Evolutionary conservation across 441 rosid genomes (phyloP).

Genomic region (Cnidoscolus chayamansa): DNA sequence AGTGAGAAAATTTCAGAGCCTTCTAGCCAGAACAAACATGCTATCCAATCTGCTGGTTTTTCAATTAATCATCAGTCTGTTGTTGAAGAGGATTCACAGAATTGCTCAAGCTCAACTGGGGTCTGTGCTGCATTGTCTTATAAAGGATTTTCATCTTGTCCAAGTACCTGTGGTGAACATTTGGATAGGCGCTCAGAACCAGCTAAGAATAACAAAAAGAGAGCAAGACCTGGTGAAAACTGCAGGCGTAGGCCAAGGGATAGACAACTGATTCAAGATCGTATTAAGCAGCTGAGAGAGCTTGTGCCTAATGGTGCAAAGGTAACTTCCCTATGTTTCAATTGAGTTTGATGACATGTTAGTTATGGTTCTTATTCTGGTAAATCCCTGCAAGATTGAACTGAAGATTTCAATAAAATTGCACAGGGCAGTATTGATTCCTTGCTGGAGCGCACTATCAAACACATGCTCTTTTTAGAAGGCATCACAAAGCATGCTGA

Average conservation of each 20-base stretch:
- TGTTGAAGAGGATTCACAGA: conserved; percentile 41
- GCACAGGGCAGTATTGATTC: conserved; percentile 96
- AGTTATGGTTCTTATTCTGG: conserved; percentile 18
- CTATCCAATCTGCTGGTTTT: conserved; percentile 41
- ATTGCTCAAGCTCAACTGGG: conserved; percentile 51
- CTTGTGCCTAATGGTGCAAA: conserved; percentile 92
- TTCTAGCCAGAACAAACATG: conserved; percentile 41
- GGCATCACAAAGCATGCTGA: conserved; percentile 83
- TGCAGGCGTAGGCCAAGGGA: conserved; percentile 93
- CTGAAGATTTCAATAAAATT: conserved; percentile 38
- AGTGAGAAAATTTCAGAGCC: conserved; percentile 48
- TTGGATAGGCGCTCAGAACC: conserved; percentile 59
- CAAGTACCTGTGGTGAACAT: conserved; percentile 61
- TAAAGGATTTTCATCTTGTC: conserved; percentile 71
- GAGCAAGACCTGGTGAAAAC: conserved; percentile 83
- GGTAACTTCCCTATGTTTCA: conserved; percentile 50
- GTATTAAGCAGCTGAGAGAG: conserved; percentile 91
- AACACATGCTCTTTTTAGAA: conserved; percentile 84
- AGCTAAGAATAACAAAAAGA: conserved; percentile 60
- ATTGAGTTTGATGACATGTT: conserved; percentile 21
- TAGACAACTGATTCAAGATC: conserved; percentile 93
- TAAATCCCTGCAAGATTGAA: conserved; percentile 19
- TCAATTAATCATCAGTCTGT: conserved; percentile 46
- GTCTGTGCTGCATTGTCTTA: conserved; percentile 62
- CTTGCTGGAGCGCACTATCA: conserved; percentile 89